Evolutionary conservation across 768 basidiomycete species (phyloP).

Genomic region (Lactarius vividus): DNA sequence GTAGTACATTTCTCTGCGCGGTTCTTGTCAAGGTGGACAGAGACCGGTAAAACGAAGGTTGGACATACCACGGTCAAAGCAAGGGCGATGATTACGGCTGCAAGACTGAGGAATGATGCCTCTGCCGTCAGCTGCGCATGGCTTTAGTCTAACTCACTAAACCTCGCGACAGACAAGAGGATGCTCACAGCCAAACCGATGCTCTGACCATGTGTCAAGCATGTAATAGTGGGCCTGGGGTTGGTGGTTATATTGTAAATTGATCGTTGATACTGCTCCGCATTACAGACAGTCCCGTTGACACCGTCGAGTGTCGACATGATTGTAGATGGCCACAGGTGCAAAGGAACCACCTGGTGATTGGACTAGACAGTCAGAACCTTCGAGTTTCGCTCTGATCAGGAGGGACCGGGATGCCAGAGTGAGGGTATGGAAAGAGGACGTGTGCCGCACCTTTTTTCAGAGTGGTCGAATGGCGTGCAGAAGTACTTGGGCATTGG

Average conservation of each 20-base stretch:
- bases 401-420: background rate
- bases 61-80: constrained; percentile 19
- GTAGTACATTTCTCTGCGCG: constrained; percentile 18
- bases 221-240: constrained; percentile 19
- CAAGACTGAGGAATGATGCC: constrained; percentile 30
- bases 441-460: background rate
- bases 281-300: constrained; percentile 19
- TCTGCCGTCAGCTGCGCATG: constrained; percentile 36
- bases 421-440: background rate
- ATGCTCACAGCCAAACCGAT: constrained; percentile 39
- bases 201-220: constrained; percentile 36
- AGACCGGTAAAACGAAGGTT: background rate
- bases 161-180: background rate
- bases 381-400: background rate
- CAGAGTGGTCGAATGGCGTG: too few relatives aligned
- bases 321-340: background rate
- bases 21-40: background rate
- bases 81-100: background rate
- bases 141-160: background rate
- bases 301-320: constrained; percentile 6
- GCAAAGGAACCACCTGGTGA: background rate
- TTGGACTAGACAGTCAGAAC: background rate
- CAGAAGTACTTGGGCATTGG: too few relatives aligned
- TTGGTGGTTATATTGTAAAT: too few relatives aligned
- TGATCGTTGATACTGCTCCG: background rate